Base-by-base conservation (phyloP, 1,139 yeast genomes). In the Sugiyamaella grinbergsii region DNA sequence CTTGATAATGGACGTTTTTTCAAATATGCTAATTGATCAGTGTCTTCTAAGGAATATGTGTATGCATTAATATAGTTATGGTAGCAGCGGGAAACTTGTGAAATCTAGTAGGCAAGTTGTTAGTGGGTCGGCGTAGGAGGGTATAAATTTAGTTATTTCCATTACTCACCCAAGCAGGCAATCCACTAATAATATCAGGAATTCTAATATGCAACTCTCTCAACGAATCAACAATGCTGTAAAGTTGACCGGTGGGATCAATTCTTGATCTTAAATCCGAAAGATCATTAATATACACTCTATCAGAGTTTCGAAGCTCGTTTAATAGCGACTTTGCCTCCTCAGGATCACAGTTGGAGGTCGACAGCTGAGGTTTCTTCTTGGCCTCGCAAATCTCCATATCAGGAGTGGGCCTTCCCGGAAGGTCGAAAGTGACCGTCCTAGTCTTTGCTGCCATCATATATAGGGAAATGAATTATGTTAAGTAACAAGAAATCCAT, bases 1-100 rank as follows among this genome's bases (percentile, higher is more conserved):
- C 77, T 67, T 11, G 70, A 62, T 31, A 76, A 54, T 3, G 80
- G 80, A 15, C 71, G 65, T 52, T 74, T 69, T 48, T 69, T 67
- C 22, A 74, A 58, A 32, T 63, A 63, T 13, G 68, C 58, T 51
- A 70, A 71, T 3, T 69, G 62, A 5, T 69, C 67, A 1, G 72
- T 51, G 34, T 72, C 74, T 28, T 66, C 67, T 0, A 63, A 53
- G 39, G 65, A 65, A 33, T 67, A 58, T 23, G 52, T 57, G 59
- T 72, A 76, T 15, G 58, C 52, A 10, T 58, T 51, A 34, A 71
- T 57, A 54, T 75, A 76, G 18, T 57, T 53, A 19, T 58, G 48
- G 48, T 68, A 68, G 34, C 58, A 57, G 2, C 62, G 53, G 2
- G 61, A 52, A 8, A 59, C 61, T 20, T 39, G 50, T 10, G 18